Conservation (phyloP, 2,329 filamentous ascomycete genomes). For the Albifimbria verrucaria region DNA sequence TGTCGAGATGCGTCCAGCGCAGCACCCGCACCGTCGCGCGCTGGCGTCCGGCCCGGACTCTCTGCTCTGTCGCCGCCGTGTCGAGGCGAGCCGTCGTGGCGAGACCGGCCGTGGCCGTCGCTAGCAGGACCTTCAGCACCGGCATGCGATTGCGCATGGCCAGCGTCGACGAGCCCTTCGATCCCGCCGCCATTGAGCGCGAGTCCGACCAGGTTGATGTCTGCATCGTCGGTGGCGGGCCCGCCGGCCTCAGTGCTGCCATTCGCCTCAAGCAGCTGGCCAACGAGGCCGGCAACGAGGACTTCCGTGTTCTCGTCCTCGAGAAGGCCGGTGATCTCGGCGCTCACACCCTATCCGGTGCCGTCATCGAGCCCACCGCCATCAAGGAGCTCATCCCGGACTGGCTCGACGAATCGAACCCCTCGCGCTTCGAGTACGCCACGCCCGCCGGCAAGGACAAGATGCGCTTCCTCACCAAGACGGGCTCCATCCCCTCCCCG, state of each 20-base stretch:
- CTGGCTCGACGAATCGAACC: slow-evolving; percentile 88
- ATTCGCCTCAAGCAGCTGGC: slow-evolving; percentile 95
- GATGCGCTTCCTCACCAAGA: slow-evolving; percentile 93
- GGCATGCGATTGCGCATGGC: slow-evolving; percentile 20
- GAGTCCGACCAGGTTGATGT: slow-evolving; percentile 95
- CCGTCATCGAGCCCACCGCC: slow-evolving; percentile 86
- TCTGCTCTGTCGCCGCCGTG: slow-evolving; percentile 18
- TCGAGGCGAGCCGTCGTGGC: slow-evolving; percentile 3
- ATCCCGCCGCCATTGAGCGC: slow-evolving; percentile 69
- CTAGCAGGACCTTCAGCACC: slow-evolving; percentile 35
- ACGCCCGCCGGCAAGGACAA: slow-evolving; percentile 80
- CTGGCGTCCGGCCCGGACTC: slow-evolving; percentile 20
- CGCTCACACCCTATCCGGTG: slow-evolving; percentile 92
- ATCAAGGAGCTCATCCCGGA: slow-evolving; percentile 89
- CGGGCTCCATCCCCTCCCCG: slow-evolving; percentile 72
- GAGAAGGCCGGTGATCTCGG: slow-evolving; percentile 96
- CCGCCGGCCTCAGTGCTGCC: slow-evolving; percentile 85
- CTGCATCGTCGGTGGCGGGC: slow-evolving; percentile 94
- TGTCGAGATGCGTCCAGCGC: slow-evolving; percentile 37
- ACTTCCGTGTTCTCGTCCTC: slow-evolving; percentile 87
- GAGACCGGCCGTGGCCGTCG: background rate
- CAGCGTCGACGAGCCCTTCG: slow-evolving; percentile 45
- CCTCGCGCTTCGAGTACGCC: slow-evolving; percentile 79
- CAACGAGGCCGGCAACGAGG: slow-evolving; percentile 90
- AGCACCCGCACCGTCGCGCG: slow-evolving; percentile 29